These are phyloP conservation scores for Zymoseptoria brevis DNA, from an alignment of 2,329 filamentous ascomycete species.

Conservation along the genomic window DNA sequence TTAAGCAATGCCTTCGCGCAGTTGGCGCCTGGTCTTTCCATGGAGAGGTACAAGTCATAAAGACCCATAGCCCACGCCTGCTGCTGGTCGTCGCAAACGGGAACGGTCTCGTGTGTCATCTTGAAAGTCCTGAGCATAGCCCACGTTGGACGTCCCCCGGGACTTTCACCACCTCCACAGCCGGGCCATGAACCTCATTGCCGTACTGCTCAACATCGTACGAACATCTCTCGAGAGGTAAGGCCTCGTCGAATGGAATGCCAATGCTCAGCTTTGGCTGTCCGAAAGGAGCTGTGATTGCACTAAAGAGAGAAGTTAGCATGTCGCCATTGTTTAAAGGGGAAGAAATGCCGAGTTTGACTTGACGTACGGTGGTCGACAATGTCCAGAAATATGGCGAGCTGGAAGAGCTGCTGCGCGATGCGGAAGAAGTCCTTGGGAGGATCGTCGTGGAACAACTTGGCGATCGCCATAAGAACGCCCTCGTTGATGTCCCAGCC, in stretches of 20 bases:
- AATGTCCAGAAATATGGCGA: constrained; percentile 67
- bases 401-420: constrained; percentile 50
- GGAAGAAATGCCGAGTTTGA: not conserved
- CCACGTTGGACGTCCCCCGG: not conserved
- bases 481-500: not conserved
- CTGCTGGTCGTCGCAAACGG: not conserved
- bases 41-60: not conserved
- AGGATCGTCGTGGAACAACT: too few relatives aligned
- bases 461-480: too few relatives aligned
- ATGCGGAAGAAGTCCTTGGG: too few relatives aligned
- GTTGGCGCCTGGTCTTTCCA: not conserved
- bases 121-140: not conserved
- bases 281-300: not conserved
- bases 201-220: not conserved
- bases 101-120: not conserved
- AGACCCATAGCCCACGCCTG: not conserved
- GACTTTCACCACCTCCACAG: not conserved
- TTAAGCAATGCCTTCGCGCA: not conserved
- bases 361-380: constrained; percentile 40
- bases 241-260: not conserved
- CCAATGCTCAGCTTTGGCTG: not conserved
- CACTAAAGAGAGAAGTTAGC: not conserved
- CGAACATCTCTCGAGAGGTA: not conserved
- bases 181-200: not conserved
- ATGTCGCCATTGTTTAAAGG: not conserved